Base-by-base conservation (phyloP, 805 yeast species). In the Ogataea ganodermae region DNA sequence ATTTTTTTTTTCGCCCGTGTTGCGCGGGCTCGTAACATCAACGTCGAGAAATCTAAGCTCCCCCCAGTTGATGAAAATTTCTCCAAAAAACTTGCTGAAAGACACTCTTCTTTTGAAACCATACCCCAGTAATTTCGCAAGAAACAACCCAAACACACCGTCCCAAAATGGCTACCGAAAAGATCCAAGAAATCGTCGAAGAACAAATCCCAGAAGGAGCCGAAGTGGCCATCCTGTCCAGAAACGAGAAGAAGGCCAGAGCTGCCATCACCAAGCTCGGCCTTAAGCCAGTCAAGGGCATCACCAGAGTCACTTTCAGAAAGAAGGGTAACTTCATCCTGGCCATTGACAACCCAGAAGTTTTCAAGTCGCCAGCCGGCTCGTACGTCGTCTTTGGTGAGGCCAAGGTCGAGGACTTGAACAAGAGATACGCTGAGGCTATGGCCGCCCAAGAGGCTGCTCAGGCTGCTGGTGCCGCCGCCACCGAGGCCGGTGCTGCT, bases 341-440 rank as follows among this genome's bases (percentile, higher is more conserved):
- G 72, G 96, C 94, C 68, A 88, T 92, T 75, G 94, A 89, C 71
- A 71, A 74, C 60, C 99, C 99, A 72, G 97, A 90, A 62, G 98
- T 94, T 52, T 92, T 78, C 96, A 89, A 80, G 75, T 84, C 97
- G 55, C 80, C 84, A 57, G 86, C 95, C 67, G 97, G 97, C 69
- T 85, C 96, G 62, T 94, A 87, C 80, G 84, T 92, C 63, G 97
- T 92, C 60, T 91, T 92, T 65, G 99, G 99, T 76, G 97, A 91
- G 76, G 96, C 97, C 69, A 88, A 89, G 81, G 86, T 88, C 61
- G 97, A 92, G 73, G 96, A 92, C 78, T 76, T 90, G 73, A 83
- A 84, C 75, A 84, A 88, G 74, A 84, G 90, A 79, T 79, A 87
- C 73, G 86, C 86, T 68, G 86, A 84, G 69, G 85, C 87, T 55